Conservation (phyloP, 768 basidiomycete species). For the Russula abietina region DNA sequence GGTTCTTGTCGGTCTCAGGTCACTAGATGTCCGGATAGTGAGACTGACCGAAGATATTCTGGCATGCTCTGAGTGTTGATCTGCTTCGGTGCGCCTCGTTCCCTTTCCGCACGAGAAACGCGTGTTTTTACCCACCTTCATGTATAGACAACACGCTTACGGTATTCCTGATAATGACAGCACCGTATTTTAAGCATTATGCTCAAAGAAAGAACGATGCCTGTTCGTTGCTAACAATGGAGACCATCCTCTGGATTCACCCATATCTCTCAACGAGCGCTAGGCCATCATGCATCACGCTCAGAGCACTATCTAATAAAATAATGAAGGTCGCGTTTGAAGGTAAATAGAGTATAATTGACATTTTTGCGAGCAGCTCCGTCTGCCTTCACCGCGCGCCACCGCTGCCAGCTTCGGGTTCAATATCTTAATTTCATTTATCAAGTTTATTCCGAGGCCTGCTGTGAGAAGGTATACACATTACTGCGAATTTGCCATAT, state of each 20-base stretch:
- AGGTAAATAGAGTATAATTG: no score
- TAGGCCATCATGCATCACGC: background rate
- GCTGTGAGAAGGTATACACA: background rate
- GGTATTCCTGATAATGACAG: background rate
- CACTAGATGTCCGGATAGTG: conserved; percentile 21
- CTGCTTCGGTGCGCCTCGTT: background rate
- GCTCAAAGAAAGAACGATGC: background rate
- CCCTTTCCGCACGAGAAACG: background rate
- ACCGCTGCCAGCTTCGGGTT: no score
- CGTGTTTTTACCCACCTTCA: background rate
- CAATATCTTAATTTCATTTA: no score
- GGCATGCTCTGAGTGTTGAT: background rate
- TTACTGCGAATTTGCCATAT: conserved; percentile 13
- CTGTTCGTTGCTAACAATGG: background rate
- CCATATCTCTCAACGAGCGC: background rate
- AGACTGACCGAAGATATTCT: conserved; percentile 17
- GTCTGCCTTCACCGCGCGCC: no score
- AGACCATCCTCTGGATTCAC: no score
- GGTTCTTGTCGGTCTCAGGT: conserved; percentile 23
- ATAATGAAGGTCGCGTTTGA: no score
- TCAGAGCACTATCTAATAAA: background rate
- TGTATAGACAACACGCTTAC: background rate
- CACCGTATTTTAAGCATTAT: background rate
- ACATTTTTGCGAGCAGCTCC: no score
- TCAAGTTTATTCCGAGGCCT: background rate